Percentiles rank a stretch among this genome's conserved stretches.
These are phyloP conservation scores for Pueraria montana DNA, from an alignment of 306 rosid genomes.

Conservation along the genomic window DNA sequence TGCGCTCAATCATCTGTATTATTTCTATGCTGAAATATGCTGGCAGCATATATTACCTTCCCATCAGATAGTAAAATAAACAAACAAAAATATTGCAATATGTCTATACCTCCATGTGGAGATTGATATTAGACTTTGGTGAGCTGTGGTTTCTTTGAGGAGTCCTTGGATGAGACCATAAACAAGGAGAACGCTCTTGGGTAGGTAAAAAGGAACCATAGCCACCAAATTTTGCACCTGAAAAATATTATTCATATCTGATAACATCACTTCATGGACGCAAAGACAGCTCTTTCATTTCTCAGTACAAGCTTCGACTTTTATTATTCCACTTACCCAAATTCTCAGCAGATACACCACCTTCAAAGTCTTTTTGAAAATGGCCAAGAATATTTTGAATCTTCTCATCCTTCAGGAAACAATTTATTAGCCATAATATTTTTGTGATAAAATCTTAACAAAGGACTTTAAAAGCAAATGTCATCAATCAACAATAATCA, in stretches of 20 bases:
- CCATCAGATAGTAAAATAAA: slow-evolving; percentile 45
- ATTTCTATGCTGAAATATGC: slow-evolving; percentile 45
- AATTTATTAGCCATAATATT: slow-evolving; percentile 41
- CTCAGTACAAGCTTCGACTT: slow-evolving; percentile 45
- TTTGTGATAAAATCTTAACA: slow-evolving; percentile 28
- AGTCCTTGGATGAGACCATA: slow-evolving; percentile 57
- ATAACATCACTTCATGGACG: slow-evolving; percentile 50
- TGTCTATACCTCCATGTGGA: slow-evolving; percentile 64
- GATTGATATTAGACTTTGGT: slow-evolving; percentile 55
- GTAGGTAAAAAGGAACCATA: slow-evolving; percentile 89
- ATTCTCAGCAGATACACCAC: slow-evolving; percentile 69
- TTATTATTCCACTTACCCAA: slow-evolving; percentile 68
- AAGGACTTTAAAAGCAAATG: slow-evolving; percentile 8
- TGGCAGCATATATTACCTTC: slow-evolving; percentile 47
- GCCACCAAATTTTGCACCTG: slow-evolving; percentile 78
- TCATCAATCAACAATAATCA: slow-evolving; percentile 27
- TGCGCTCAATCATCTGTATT: slow-evolving; percentile 54
- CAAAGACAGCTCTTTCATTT: slow-evolving; percentile 48
- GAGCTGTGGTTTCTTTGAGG: slow-evolving; percentile 62
- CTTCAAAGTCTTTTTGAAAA: slow-evolving; percentile 81
- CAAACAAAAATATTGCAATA: background rate
- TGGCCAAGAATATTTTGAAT: slow-evolving; percentile 78
- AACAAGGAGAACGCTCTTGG: slow-evolving; percentile 55
- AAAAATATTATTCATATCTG: slow-evolving; percentile 49
- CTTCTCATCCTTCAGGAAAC: slow-evolving; percentile 63